Conservation (phyloP, 495 filamentous ascomycete species). For the Opeltia flavorubescens region DNA sequence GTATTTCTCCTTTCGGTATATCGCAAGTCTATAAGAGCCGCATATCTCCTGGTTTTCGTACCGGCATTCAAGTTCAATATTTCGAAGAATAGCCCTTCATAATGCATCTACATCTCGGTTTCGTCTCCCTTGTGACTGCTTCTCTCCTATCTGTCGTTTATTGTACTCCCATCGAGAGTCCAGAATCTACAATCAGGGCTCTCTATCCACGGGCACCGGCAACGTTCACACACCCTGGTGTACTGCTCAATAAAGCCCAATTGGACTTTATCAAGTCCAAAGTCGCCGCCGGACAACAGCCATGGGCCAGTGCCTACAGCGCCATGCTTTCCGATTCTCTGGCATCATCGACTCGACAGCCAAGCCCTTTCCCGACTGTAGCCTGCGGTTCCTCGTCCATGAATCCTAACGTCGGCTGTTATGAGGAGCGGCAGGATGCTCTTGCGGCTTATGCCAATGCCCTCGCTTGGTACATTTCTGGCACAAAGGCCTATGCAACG, state of each 20-base stretch:
- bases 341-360: not conserved
- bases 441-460: conserved; percentile 20
- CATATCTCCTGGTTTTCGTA: no score
- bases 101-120: not conserved
- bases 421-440: conserved; percentile 16
- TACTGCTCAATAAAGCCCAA: conserved; percentile 1
- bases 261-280: conserved; percentile 6
- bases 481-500: conserved; percentile 10
- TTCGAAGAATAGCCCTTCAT: no score
- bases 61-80: no score
- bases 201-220: not conserved
- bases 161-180: not conserved
- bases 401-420: conserved; percentile 16
- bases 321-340: not conserved
- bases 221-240: conserved; percentile 4
- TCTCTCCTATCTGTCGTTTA: not conserved
- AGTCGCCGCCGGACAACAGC: not conserved
- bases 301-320: conserved; percentile 2
- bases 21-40: no score
- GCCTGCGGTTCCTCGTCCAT: conserved; percentile 15
- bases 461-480: conserved; percentile 15
- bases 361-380: conserved; percentile 9
- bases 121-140: not conserved
- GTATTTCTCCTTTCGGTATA: no score
- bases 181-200: not conserved